Base-by-base conservation (phyloP, 1,284 basidiomycete genomes). In the Fomitiporia mediterranea region DNA sequence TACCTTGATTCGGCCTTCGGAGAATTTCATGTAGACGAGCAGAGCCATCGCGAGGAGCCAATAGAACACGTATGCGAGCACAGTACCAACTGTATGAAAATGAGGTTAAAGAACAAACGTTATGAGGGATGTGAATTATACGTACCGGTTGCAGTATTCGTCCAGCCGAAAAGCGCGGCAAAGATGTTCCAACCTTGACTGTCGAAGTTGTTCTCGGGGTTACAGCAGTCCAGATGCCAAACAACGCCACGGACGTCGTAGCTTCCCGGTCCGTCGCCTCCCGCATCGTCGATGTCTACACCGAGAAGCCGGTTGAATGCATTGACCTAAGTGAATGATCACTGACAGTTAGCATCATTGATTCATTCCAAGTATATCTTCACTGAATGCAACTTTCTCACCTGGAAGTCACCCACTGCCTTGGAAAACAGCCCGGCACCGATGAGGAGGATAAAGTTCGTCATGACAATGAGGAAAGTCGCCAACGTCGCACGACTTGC, bases 221-320 rank as follows among this genome's bases (percentile, higher is more conserved):
- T 84, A 68, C 92, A 94, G 72, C 91, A 94, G 58, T 89, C 72
- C 51, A 95, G 75, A 68, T 93, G 87, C 92, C 91, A 95, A 4
- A 96, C 89, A 65, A 81, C 91, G 11, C 87, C 87, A 56, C 78
- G 78, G 8, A 94, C 88, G 61, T 82, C 73, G 75, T 82, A 96
- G 3, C 85, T 84, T 2, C 93, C 92, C 0, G 92, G 91, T 0
- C 92, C 93, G 54, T 84, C 80, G 7, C 91, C 91, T 3, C 77
- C 79, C 0, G 83, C 69, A 67, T 95, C 93, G 63, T 90, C 89
- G 7, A 85, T 82, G 60, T 91, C 82, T 0, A 74, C 74, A 15
- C 94, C 92, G 46, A 95, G 82, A 34, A 89, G 72, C 1, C 69
- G 66, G 64, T 84, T 82, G 72, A 84, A 94, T 17, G 73, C 73